phyloP scores from a whole-genome alignment of 306 rosid genomes.

The Abrus pulchellus region DNA sequence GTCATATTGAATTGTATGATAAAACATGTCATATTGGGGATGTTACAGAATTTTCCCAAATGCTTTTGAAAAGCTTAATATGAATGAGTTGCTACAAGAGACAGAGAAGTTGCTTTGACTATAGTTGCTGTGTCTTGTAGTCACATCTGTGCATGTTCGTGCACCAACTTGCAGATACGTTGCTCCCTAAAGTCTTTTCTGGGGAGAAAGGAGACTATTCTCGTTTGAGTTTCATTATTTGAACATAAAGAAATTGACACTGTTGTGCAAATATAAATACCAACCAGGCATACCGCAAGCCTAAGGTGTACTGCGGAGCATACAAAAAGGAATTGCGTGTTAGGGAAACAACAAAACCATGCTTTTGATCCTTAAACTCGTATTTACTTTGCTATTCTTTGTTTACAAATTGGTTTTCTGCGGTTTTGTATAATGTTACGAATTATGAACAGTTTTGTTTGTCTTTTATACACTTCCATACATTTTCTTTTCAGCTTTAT shows the following conservation, averaged over 20 bases:
- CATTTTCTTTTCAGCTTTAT: slow-evolving; percentile 39
- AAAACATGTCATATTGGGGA: background rate
- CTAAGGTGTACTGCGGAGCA: too few species aligned
- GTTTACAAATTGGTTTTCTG: background rate
- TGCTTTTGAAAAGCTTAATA: background rate
- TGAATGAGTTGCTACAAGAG: slow-evolving; percentile 15
- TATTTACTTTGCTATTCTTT: background rate
- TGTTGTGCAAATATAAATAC: too few species aligned
- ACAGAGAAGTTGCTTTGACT: slow-evolving; percentile 18
- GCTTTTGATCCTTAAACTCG: background rate
- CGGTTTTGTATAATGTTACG: background rate
- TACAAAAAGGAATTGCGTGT: too few species aligned
- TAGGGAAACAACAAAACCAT: background rate
- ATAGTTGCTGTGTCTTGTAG: background rate
- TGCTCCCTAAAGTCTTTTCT: background rate
- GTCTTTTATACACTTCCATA: slow-evolving; percentile 31
- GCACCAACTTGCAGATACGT: background rate
- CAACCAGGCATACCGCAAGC: too few species aligned
- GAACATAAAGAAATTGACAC: too few species aligned
- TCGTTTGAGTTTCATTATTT: background rate
- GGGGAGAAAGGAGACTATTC: slow-evolving; percentile 1
- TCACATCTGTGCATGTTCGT: background rate
- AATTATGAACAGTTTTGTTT: background rate
- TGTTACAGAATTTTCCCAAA: background rate
- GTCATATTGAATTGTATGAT: too few species aligned